Evolutionary conservation across 2,329 filamentous ascomycete species (phyloP), one percentile per base, ranked within the genome.

Genomic region (Fusarium ramigenum): DNA sequence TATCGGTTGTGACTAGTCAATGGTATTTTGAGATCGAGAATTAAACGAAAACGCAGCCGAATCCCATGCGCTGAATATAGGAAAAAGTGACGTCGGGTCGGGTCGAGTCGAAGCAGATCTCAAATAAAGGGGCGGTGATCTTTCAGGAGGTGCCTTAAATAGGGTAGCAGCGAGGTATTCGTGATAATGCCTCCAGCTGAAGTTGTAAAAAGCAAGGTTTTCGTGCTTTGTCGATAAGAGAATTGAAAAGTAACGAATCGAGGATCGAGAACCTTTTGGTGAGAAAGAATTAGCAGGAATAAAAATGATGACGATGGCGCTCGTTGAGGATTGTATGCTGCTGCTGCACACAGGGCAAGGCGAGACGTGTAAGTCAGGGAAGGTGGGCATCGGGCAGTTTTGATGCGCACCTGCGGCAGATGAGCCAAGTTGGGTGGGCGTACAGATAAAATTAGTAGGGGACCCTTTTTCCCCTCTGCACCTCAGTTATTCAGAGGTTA

Each of bases 1-100:
- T 58, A 73, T 85, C 78, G 66, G 73, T 60, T 56, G 60, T 63
- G 64, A 61, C 67, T 73, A 47, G 42, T 49, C 30, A 59, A 56
- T 28, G 52, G 30, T 28, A 36, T 23, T 59, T 56, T 42, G 68
- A 71, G 43, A 61, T 58, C 43, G 60, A 53, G 57, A 46, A 47
- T 66, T 49, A 69, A 60, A 65, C 36, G 46, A 56, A 42, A 66
- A 59, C 50, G 59, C 46, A 57, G 57, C 52, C 32, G 37, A 54
- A 52, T 62, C 50, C n/a, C 54, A 75, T 75, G 73, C 69, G 54
- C 56, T 34, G 63, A 19, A 54, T 54, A 19, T 60, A 62, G 65
- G 40, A 61, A 59, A 67, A 40, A n/a, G 66, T 56, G 63, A 75
- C 49, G 71, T 68, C 46, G 71, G 53, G 47, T 69, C 66, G 42